These are phyloP conservation scores for Omphalotus guepiniiformis DNA, from an alignment of 768 basidiomycete genomes.

Conservation along the genomic window DNA sequence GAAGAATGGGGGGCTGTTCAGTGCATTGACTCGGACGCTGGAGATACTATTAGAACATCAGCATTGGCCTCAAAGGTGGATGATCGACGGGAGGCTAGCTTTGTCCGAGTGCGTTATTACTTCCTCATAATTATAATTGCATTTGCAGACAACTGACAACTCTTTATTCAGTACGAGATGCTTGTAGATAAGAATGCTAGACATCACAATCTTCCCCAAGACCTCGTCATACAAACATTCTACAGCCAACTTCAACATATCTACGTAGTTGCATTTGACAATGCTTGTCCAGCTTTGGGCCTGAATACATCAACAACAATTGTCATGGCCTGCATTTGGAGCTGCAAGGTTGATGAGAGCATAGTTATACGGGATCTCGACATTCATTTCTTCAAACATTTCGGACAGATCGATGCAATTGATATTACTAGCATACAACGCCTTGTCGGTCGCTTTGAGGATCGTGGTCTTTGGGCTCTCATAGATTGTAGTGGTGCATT, in stretches of 20 bases:
- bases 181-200: slow-evolving; percentile 25
- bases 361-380: slow-evolving; percentile 12
- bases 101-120: slow-evolving; percentile 26
- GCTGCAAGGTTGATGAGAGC: slow-evolving; percentile 14
- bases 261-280: slow-evolving; percentile 16
- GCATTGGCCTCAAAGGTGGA: slow-evolving; percentile 12
- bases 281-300: not conserved
- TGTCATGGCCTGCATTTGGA: slow-evolving; percentile 21
- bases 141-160: not conserved
- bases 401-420: slow-evolving; percentile 16
- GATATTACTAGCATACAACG: slow-evolving; percentile 21
- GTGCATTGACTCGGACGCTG: slow-evolving; percentile 21
- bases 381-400: slow-evolving; percentile 16
- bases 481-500: slow-evolving; percentile 21
- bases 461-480: slow-evolving; percentile 16
- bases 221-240: slow-evolving; percentile 16
- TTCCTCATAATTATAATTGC: not conserved
- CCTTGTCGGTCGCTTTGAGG: slow-evolving; percentile 18
- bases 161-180: slow-evolving; percentile 25
- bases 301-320: slow-evolving; percentile 11
- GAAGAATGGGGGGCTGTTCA: slow-evolving; percentile 28
- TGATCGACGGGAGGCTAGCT: slow-evolving; percentile 28
- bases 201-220: not conserved
- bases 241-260: slow-evolving; percentile 30
- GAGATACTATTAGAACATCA: slow-evolving; percentile 24